Evolutionary conservation across 192 early-diverging fungal species (phyloP), one percentile per base, ranked within the genome.

Genomic region (Linnemannia zychae): DNA sequence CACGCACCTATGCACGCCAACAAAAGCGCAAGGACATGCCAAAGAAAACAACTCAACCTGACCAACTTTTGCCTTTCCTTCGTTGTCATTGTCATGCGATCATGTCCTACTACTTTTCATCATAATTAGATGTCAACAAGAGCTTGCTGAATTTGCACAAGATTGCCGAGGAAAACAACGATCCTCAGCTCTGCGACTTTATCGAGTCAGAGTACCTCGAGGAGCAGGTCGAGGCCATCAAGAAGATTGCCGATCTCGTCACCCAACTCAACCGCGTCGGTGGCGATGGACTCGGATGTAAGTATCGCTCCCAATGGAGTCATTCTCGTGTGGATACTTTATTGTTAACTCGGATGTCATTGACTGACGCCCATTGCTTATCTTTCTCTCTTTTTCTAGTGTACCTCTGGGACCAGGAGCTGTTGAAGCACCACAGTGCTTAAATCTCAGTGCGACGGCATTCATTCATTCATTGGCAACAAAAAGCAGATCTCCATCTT

Each of bases 101-200:
- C 28, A 28, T 31, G 22, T 49, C 48, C 40, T 44, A 44, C 46
- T 48, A 47, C 48, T 49, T 50, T 28, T 72, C 28, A 20, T 50
- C 34, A 9, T 16, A 13, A 17, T n/a, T 46, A 88, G 90, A 92
- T 83, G 91, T 92, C 66, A 92, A 91, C 86, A 92, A 90, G 73
- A 87, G 88, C 15, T 75, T 92, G 33, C 69, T 91, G 60, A 91
- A 92, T 66, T 73, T 91, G 38, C 90, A 91, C 83, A 88, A 89
- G 76, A 77, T 89, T 70, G 89, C 86, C 17, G 91, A 90, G 71
- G 80, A 83, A 49, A 87, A 89, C 49, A 84, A 87, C 78, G 91
- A 92, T 79, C 91, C 91, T 37, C 90, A 92, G 69, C 78, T 91
- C 67, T 89, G 89, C 71, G 91, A 92, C 63, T 91, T 90, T 65